phyloP scores from a whole-genome alignment of 306 rosid genomes.

The Prunus dulcis region DNA sequence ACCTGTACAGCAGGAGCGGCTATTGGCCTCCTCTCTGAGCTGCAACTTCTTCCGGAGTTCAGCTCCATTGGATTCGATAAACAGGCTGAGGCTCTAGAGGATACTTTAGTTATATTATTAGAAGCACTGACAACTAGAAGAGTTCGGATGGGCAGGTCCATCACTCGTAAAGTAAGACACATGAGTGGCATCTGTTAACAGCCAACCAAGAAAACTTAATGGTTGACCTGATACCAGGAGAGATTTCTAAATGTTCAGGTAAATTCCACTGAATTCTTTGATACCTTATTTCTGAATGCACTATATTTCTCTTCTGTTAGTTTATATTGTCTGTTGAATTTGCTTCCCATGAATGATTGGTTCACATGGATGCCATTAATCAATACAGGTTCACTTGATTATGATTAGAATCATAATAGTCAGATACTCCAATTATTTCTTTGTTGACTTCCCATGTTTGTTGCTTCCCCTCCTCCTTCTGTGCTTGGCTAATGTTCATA shows the following conservation, averaged over 20 bases:
- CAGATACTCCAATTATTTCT: no score
- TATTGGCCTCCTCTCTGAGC: slow-evolving; percentile 67
- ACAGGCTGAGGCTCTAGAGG: slow-evolving; percentile 68
- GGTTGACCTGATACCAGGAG: background rate
- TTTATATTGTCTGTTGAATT: background rate
- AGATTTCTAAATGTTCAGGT: slow-evolving; percentile 7
- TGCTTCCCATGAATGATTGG: background rate
- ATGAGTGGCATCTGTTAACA: slow-evolving; percentile 39
- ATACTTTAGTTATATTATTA: slow-evolving; percentile 52
- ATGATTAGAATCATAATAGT: background rate
- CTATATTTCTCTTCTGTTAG: background rate
- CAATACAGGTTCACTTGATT: background rate
- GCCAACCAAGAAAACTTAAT: background rate
- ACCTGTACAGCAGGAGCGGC: slow-evolving; percentile 96
- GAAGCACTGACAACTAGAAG: slow-evolving; percentile 79
- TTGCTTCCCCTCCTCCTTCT: no score
- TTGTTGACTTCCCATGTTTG: no score
- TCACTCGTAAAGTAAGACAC: slow-evolving; percentile 71
- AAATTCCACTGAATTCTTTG: background rate
- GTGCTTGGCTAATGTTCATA: background rate
- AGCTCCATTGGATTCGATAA: slow-evolving; percentile 50
- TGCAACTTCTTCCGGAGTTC: slow-evolving; percentile 60
- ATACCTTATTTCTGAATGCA: background rate
- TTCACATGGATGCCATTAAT: background rate
- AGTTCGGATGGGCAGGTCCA: slow-evolving; percentile 93